These are phyloP conservation scores for Alisma plantagoaquatica DNA, from an alignment of 106 monocot species.

Conservation along the genomic window DNA sequence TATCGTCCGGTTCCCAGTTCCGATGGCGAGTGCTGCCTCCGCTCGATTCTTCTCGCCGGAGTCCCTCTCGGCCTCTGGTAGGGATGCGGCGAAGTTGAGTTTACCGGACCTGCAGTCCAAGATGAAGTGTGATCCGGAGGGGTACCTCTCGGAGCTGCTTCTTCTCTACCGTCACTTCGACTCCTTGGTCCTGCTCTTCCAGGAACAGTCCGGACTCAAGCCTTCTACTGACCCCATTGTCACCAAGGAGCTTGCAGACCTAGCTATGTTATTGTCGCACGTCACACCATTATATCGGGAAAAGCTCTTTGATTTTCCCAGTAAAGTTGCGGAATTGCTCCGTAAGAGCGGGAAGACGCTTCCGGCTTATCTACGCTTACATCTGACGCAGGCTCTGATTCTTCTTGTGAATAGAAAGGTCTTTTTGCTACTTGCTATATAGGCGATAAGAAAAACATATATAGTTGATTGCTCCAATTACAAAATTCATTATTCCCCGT, in stretches of 20 bases:
- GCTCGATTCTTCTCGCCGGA: slow-evolving; percentile 29
- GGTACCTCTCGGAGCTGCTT: slow-evolving; percentile 64
- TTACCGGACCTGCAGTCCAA: slow-evolving; percentile 74
- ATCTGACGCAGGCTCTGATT: slow-evolving; percentile 66
- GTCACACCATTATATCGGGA: slow-evolving; percentile 66
- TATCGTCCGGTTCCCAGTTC: too few species aligned
- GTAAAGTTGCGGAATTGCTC: slow-evolving; percentile 37
- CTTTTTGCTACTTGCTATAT: not conserved
- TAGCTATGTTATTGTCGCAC: slow-evolving; percentile 79
- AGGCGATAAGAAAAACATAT: too few species aligned
- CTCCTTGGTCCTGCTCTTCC: slow-evolving; percentile 68
- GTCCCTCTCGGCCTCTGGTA: slow-evolving; percentile 40
- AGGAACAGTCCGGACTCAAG: slow-evolving; percentile 39
- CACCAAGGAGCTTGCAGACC: slow-evolving; percentile 65
- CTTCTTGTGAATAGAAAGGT: slow-evolving; percentile 84
- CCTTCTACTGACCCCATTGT: slow-evolving; percentile 37
- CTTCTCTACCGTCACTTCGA: slow-evolving; percentile 68
- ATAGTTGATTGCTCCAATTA: too few species aligned
- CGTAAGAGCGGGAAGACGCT: slow-evolving; percentile 33
- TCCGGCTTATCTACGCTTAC: slow-evolving; percentile 43
- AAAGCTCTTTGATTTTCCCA: slow-evolving; percentile 38
- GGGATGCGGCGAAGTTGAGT: slow-evolving; percentile 25
- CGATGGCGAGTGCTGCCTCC: slow-evolving; percentile 3
- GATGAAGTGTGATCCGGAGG: slow-evolving; percentile 92
- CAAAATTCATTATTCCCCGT: too few species aligned